phyloP scores from a whole-genome alignment of 306 rosid species.

The cucumber (Cucumis sativus) region DNA sequence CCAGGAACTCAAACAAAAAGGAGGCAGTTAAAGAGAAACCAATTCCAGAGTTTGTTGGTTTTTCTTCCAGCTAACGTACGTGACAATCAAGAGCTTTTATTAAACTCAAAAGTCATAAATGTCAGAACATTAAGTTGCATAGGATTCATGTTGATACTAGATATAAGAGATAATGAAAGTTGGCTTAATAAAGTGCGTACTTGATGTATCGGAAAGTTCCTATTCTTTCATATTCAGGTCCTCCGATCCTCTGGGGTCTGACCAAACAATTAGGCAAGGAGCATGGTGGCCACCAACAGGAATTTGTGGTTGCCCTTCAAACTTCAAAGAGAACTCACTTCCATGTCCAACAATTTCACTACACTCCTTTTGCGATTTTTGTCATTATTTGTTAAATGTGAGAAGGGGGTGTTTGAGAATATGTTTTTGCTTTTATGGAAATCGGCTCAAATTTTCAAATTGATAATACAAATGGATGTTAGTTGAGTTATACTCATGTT shows the following conservation, averaged over 20 bases:
- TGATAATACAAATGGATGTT: too few relatives aligned
- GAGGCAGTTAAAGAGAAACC: conserved; percentile 24
- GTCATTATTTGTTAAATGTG: too few relatives aligned
- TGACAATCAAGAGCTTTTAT: too few relatives aligned
- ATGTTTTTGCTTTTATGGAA: too few relatives aligned
- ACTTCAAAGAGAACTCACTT: neutral
- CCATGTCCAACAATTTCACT: neutral
- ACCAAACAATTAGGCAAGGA: conserved; percentile 58
- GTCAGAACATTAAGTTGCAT: neutral
- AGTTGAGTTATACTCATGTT: too few relatives aligned
- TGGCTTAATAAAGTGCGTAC: too few relatives aligned
- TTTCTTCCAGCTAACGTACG: too few relatives aligned
- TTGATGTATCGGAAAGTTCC: neutral
- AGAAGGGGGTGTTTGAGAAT: too few relatives aligned
- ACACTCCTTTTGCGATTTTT: too few relatives aligned
- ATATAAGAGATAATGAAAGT: neutral
- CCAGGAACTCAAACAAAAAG: conserved; percentile 37
- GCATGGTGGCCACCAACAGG: conserved; percentile 93
- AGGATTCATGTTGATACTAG: too few relatives aligned
- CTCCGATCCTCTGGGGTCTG: conserved; percentile 67
- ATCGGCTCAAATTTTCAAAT: too few relatives aligned
- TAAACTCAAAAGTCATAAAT: neutral
- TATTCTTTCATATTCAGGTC: conserved; percentile 35
- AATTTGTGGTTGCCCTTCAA: neutral
- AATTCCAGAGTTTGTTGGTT: neutral